phyloP scores from a whole-genome alignment of 176 grass and related monocot species.

The Oryza officinalis region DNA sequence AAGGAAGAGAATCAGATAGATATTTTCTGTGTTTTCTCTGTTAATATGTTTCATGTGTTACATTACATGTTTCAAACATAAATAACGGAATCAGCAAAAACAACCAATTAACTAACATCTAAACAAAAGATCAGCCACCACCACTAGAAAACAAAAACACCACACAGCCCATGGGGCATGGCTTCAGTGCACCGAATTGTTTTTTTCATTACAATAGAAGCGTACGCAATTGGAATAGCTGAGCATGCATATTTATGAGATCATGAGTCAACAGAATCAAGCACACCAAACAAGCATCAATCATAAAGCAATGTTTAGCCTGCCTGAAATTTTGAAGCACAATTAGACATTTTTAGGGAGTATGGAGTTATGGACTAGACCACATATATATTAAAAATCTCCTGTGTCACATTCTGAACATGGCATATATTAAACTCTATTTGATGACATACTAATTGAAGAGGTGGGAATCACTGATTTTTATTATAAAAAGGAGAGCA shows the following conservation, averaged over 20 bases:
- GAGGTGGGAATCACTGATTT: background rate
- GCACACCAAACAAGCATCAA: background rate
- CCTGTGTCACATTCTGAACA: background rate
- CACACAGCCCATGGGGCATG: background rate
- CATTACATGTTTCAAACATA: background rate
- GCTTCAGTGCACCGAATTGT: background rate
- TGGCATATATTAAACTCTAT: conserved; percentile 1
- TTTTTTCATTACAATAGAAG: background rate
- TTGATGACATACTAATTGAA: background rate
- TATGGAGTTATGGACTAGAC: too few relatives aligned
- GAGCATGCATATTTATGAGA: background rate
- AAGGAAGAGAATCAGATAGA: background rate
- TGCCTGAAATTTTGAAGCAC: background rate
- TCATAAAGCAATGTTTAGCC: background rate
- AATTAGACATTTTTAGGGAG: background rate
- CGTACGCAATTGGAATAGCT: background rate
- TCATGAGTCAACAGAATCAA: background rate
- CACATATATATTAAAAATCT: background rate
- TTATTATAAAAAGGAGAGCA: background rate
- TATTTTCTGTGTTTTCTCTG: background rate
- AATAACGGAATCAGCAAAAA: conserved; percentile 2
- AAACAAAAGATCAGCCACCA: background rate
- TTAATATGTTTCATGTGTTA: background rate
- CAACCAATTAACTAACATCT: background rate
- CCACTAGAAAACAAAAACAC: background rate